A percentile compares a stretch with the other conserved stretches of the same genome.
These are phyloP conservation scores for Ambrosiella xylebori DNA, from an alignment of 2,329 filamentous ascomycete species.

Conservation along the genomic window DNA sequence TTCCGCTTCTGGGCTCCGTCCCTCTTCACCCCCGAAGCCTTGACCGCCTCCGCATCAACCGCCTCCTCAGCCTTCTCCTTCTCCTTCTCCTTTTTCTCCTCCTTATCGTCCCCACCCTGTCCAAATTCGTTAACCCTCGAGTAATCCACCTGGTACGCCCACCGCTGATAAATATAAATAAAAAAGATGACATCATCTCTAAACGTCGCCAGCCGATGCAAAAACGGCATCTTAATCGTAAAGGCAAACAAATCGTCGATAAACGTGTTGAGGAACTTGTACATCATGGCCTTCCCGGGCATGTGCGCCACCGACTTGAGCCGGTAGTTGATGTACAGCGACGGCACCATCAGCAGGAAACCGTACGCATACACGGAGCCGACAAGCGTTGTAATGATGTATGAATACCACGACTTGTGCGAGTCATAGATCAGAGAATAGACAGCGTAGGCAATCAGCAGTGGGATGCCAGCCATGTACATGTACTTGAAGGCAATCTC, in stretches of 20 bases:
- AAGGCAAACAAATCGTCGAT: constrained; percentile 98
- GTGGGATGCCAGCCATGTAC: constrained; percentile 77
- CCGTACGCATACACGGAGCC: constrained; percentile 95
- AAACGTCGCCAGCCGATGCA: constrained; percentile 82
- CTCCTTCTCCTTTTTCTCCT: constrained; percentile 23
- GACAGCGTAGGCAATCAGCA: constrained; percentile 71
- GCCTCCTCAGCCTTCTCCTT: constrained; percentile 18
- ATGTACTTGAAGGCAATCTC: constrained; percentile 96
- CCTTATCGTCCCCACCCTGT: constrained; percentile 86
- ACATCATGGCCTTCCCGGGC: constrained; percentile 90
- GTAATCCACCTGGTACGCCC: constrained; percentile 83
- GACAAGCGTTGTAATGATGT: constrained; percentile 84
- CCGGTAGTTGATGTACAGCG: constrained; percentile 96
- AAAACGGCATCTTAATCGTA: constrained; percentile 95
- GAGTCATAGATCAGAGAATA: constrained; percentile 87
- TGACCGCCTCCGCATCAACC: constrained; percentile 23
- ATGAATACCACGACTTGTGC: constrained; percentile 97
- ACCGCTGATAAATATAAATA: constrained; percentile 87
- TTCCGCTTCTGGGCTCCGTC: constrained; percentile 28
- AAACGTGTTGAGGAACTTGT: constrained; percentile 97
- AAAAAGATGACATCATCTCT: constrained; percentile 98
- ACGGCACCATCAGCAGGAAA: constrained; percentile 98
- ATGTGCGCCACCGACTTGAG: constrained; percentile 93
- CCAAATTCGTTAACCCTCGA: constrained; percentile 92
- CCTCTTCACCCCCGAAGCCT: constrained; percentile 33